phyloP scores from a whole-genome alignment of 768 basidiomycete genomes.

The Termitomyces titanicus region DNA sequence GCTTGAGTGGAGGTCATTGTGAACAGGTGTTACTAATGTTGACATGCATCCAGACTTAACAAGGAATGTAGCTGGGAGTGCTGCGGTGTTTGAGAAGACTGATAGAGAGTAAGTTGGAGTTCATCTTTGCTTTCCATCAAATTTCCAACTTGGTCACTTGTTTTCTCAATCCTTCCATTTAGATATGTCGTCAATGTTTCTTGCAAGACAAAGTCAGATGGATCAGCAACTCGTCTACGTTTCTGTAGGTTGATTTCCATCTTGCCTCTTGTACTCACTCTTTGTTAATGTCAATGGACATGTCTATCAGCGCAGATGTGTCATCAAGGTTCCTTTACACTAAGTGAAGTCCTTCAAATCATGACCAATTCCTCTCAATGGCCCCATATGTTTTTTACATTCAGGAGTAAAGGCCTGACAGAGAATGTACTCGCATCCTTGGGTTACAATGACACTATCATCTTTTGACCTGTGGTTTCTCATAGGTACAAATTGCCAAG shows the following conservation, averaged over 20 bases:
- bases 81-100: too few species aligned
- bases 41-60: too few species aligned
- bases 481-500: slow-evolving; percentile 43
- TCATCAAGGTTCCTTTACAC: too few species aligned
- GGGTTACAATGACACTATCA: slow-evolving; percentile 67
- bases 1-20: not conserved
- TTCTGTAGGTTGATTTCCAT: slow-evolving; percentile 15
- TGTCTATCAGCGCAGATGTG: slow-evolving; percentile 49
- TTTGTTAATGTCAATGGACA: not conserved
- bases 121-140: not conserved
- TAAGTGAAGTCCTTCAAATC: slow-evolving; percentile 23
- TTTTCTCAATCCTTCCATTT: not conserved
- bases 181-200: slow-evolving; percentile 79
- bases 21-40: too few species aligned
- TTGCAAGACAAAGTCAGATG: slow-evolving; percentile 52
- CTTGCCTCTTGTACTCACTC: not conserved
- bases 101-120: slow-evolving; percentile 59
- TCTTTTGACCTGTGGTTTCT: slow-evolving; percentile 66
- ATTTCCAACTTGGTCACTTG: not conserved
- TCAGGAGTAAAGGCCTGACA: slow-evolving; percentile 71
- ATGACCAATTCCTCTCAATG: not conserved
- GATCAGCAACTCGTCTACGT: slow-evolving; percentile 61
- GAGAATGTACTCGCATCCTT: slow-evolving; percentile 63
- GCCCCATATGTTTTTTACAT: slow-evolving; percentile 1
- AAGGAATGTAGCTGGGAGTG: too few species aligned